Percentiles rank a stretch among this genome's conserved stretches.
These are phyloP conservation scores for Chaetomidium leptoderma DNA, from an alignment of 495 filamentous ascomycete species.

Conservation along the genomic window DNA sequence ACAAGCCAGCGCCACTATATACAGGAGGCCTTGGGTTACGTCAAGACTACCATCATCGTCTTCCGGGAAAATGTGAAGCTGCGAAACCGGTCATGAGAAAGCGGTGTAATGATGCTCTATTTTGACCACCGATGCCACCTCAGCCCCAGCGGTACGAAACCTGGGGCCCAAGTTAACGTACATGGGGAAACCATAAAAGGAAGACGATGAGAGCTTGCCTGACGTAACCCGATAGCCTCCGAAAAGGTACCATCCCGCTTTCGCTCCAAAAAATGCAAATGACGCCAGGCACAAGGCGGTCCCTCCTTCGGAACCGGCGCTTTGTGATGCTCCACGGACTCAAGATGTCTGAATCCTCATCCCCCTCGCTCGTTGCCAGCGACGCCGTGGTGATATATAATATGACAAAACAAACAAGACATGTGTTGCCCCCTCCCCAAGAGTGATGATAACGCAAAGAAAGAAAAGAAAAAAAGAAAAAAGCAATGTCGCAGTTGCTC, in stretches of 20 bases:
- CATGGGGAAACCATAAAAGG: constrained; percentile 56
- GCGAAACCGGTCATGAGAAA: constrained; percentile 26
- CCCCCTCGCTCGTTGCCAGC: constrained; percentile 22
- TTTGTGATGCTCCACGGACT: constrained; percentile 25
- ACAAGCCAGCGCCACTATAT: constrained; percentile 31
- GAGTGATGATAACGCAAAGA: constrained; percentile 9
- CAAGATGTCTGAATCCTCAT: constrained; percentile 16
- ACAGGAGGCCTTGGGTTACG: constrained; percentile 43
- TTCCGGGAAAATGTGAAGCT: constrained; percentile 41
- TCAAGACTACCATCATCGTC: constrained; percentile 53
- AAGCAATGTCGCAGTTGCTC: neutral
- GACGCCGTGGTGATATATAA: constrained; percentile 35
- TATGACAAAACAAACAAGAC: constrained; percentile 28
- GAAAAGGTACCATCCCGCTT: neutral
- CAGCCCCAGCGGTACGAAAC: constrained; percentile 40
- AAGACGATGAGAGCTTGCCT: constrained; percentile 65
- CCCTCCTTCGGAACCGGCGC: constrained; percentile 19
- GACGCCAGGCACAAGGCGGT: constrained; percentile 29
- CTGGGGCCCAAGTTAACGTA: constrained; percentile 66
- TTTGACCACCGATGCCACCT: constrained; percentile 40
- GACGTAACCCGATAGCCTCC: constrained; percentile 40
- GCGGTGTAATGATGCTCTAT: constrained; percentile 45
- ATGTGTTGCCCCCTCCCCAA: constrained; percentile 22
- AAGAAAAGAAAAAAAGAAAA: constrained; percentile 14
- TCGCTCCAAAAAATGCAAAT: constrained; percentile 30